phyloP scores from a whole-genome alignment of 2,329 filamentous ascomycete genomes.

The Fusarium verticillioides region DNA sequence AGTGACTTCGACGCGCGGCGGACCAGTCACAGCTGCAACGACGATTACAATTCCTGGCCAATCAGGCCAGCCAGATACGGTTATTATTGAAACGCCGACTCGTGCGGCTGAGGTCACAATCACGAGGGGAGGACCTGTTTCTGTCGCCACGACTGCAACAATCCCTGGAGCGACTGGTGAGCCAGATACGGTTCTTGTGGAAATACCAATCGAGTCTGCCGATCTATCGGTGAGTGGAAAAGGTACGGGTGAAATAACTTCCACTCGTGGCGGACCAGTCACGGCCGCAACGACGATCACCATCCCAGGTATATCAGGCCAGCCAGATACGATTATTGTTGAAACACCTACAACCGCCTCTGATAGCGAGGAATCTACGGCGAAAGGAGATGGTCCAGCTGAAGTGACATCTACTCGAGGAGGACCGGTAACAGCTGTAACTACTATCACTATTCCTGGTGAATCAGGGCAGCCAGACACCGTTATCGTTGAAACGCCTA shows the following conservation, averaged over 20 bases:
- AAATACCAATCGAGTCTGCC: background rate
- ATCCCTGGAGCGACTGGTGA: background rate
- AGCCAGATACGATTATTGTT: background rate
- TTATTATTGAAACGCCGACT: background rate
- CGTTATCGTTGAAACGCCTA: background rate
- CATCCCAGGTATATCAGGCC: background rate
- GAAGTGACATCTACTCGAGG: background rate
- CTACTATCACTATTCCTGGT: background rate
- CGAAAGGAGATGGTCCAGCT: background rate
- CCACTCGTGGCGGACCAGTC: background rate
- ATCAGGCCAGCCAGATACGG: background rate
- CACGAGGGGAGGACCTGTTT: background rate
- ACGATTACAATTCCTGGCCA: background rate
- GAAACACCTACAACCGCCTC: background rate
- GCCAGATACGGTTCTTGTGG: background rate
- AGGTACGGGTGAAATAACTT: background rate
- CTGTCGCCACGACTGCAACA: background rate
- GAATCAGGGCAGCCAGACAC: background rate
- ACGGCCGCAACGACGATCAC: background rate
- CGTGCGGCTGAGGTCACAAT: background rate
- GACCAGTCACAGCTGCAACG: background rate
- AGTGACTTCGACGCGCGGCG: background rate
- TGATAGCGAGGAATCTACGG: background rate
- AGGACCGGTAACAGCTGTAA: background rate
- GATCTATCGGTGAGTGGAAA: background rate